Conservation (phyloP, 225 moss, liverwort and hornwort genomes). For the Anthoceros angustus region DNA sequence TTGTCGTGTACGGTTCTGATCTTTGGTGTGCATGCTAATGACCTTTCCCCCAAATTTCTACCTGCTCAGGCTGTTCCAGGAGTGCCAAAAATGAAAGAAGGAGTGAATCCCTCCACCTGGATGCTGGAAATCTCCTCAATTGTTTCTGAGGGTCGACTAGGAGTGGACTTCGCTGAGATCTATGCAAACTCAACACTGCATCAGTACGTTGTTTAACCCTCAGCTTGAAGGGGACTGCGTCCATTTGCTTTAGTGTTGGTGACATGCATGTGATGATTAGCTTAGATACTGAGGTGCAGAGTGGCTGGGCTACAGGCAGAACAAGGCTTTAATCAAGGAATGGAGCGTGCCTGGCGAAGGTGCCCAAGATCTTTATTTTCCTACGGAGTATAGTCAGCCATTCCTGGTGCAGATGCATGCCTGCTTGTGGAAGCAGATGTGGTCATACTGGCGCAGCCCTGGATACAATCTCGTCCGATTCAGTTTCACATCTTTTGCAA, state of each 20-base stretch:
- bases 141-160: slow-evolving; percentile 43
- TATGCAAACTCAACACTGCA: slow-evolving; percentile 37
- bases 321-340: slow-evolving; percentile 5
- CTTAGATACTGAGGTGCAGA: neutral
- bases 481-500: neutral
- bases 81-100: slow-evolving; percentile 6
- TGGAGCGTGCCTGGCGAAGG: neutral
- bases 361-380: slow-evolving; percentile 1
- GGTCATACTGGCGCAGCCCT: slow-evolving; percentile 10
- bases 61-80: slow-evolving; percentile 9
- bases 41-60: neutral
- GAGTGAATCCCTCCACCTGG: slow-evolving; percentile 8
- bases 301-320: neutral
- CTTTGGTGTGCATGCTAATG: neutral
- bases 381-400: slow-evolving; percentile 1
- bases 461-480: slow-evolving; percentile 5
- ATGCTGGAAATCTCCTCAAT: slow-evolving; percentile 31
- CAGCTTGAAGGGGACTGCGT: neutral
- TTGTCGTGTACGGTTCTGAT: neutral
- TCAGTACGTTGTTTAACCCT: slow-evolving; percentile 24
- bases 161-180: slow-evolving; percentile 61
- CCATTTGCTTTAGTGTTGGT: neutral
- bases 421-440: slow-evolving; percentile 7
- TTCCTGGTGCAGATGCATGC: neutral
- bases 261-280: neutral